These are phyloP conservation scores for Boeremia exigua DNA, from an alignment of 2,329 filamentous ascomycete genomes.

Conservation along the genomic window DNA sequence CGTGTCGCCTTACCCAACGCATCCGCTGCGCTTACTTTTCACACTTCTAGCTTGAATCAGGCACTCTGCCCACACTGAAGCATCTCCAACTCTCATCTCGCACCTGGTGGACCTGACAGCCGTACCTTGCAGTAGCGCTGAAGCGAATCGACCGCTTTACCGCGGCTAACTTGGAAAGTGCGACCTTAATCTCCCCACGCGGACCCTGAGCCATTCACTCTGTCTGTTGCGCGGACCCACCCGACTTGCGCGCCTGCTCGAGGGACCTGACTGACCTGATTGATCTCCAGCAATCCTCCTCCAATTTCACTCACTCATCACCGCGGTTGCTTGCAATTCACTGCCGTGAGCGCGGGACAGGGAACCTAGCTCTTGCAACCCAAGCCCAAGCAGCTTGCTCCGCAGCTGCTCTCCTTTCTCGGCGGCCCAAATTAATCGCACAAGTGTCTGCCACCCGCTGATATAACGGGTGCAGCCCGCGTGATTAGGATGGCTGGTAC, in stretches of 20 bases:
- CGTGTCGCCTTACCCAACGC: slow-evolving; percentile 11
- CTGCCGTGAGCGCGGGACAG: slow-evolving; percentile 15
- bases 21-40: neutral
- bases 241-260: slow-evolving; percentile 12
- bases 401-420: slow-evolving; percentile 29
- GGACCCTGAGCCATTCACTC: slow-evolving; percentile 28
- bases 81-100: neutral
- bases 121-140: slow-evolving; percentile 28
- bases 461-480: slow-evolving; percentile 33
- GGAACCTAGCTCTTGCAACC: slow-evolving; percentile 17
- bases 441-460: slow-evolving; percentile 18
- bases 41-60: neutral
- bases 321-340: slow-evolving; percentile 5
- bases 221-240: slow-evolving; percentile 19
- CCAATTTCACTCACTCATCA: slow-evolving; percentile 25
- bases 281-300: slow-evolving; percentile 25
- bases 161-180: slow-evolving; percentile 11
- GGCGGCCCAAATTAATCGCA: slow-evolving; percentile 35
- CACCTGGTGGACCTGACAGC: slow-evolving; percentile 9
- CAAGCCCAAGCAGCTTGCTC: slow-evolving; percentile 21
- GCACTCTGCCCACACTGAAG: neutral
- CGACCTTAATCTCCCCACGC: slow-evolving; percentile 18
- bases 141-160: slow-evolving; percentile 9
- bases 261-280: slow-evolving; percentile 10
- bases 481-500: slow-evolving; percentile 38